A percentile compares a stretch with the other conserved stretches of the same genome.
These are phyloP conservation scores for Chaetoceros muelleri DNA, from an alignment of 108 stramenopile species.

Conservation along the genomic window DNA sequence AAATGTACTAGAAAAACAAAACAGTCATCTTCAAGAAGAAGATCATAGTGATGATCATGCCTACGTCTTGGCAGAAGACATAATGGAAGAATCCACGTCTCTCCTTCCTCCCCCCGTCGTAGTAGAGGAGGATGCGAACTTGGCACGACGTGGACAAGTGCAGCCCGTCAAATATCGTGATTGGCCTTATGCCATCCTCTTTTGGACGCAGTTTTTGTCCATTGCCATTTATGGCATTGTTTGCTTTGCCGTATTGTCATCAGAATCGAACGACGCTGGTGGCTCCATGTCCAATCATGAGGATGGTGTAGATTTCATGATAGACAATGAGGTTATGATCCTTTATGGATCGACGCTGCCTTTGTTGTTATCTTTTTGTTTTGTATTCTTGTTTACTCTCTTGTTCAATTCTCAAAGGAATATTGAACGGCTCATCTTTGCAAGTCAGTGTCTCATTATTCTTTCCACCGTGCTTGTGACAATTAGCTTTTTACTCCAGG, in stretches of 20 bases:
- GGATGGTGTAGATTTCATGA: neutral
- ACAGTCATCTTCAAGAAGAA: no score
- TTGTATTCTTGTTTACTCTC: neutral
- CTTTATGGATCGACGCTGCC: neutral
- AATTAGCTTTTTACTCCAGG: conserved; percentile 7
- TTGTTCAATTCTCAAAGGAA: neutral
- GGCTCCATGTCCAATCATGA: no score
- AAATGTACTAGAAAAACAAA: no score
- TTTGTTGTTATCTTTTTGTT: neutral
- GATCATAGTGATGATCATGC: no score
- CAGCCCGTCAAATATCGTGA: conserved; percentile 5
- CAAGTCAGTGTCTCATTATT: neutral
- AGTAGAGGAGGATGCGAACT: no score
- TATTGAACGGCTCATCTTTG: no score
- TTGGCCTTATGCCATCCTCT: conserved; percentile 17
- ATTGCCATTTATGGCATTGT: conserved; percentile 2
- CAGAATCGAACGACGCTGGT: neutral
- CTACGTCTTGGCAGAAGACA: no score
- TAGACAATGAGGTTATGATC: neutral
- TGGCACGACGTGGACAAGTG: neutral
- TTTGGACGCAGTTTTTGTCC: conserved; percentile 9
- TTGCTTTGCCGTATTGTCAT: neutral
- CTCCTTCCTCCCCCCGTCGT: no score
- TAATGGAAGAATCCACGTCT: no score
- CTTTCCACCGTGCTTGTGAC: conserved; percentile 1